phyloP scores from a whole-genome alignment of 495 filamentous ascomycete genomes.

The Aspergillus funiculosus region DNA sequence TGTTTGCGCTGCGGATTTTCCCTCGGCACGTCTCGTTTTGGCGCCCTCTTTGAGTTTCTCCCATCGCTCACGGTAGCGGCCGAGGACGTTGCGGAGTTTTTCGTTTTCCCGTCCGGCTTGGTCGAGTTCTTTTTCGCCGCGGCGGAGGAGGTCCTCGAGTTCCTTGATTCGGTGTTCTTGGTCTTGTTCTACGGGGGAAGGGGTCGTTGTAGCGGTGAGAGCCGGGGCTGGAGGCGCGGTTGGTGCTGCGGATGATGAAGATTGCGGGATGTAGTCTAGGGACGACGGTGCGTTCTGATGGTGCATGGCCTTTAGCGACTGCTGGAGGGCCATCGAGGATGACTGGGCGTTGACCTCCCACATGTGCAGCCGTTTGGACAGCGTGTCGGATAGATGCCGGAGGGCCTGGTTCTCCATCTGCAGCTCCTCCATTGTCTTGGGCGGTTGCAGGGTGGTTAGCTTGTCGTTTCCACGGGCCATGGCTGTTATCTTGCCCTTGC shows the following conservation, averaged over 20 bases:
- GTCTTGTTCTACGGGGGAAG: no score
- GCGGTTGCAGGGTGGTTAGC: constrained; percentile 28
- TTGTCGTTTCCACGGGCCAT: constrained; percentile 19
- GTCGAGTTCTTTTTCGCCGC: constrained; percentile 51
- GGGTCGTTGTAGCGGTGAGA: constrained; percentile 20
- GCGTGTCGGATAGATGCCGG: constrained; percentile 66
- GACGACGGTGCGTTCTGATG: constrained; percentile 42
- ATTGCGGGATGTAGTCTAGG: constrained; percentile 23
- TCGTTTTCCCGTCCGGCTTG: constrained; percentile 59
- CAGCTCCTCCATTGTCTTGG: constrained; percentile 72
- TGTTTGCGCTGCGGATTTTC: constrained; percentile 5
- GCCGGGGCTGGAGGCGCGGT: constrained; percentile 15
- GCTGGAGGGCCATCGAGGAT: constrained; percentile 70
- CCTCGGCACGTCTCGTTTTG: constrained; percentile 45
- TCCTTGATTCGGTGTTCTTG: constrained; percentile 43
- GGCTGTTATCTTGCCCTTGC: constrained; percentile 18
- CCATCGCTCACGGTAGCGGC: constrained; percentile 71
- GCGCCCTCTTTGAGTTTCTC: constrained; percentile 81
- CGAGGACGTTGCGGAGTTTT: constrained; percentile 59
- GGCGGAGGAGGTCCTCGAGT: constrained; percentile 37
- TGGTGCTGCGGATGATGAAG: constrained; percentile 26
- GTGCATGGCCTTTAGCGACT: constrained; percentile 67
- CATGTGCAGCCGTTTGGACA: constrained; percentile 71
- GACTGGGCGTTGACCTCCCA: constrained; percentile 84
- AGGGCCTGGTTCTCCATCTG: constrained; percentile 73